phyloP scores from a whole-genome alignment of 805 yeast species.

The Wickerhamia fluorescens region DNA sequence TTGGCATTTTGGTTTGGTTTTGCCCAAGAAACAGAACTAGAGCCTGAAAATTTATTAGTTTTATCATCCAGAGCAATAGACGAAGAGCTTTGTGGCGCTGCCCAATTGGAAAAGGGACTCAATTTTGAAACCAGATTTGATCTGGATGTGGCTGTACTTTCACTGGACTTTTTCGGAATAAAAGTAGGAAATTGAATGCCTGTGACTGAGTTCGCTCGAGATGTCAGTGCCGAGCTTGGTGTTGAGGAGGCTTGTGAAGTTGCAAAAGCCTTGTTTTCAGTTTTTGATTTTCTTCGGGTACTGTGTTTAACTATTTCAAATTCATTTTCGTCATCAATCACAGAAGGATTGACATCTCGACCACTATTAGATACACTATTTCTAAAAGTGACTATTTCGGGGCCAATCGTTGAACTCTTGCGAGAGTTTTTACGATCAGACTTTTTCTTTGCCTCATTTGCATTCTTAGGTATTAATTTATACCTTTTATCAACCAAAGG shows the following conservation, averaged over 20 bases:
- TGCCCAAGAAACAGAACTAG: constrained; percentile 5
- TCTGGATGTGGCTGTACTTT: not conserved
- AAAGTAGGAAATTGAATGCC: constrained; percentile 3
- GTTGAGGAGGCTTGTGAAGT: constrained; percentile 3
- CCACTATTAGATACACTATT: constrained; percentile 12
- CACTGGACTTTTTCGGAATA: not conserved
- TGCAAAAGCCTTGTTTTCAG: constrained; percentile 2
- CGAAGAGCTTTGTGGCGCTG: constrained; percentile 10
- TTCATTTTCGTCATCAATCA: constrained; percentile 13
- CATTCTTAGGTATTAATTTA: constrained; percentile 5
- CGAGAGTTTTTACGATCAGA: constrained; percentile 8
- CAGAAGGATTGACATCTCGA: constrained; percentile 9
- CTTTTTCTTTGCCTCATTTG: constrained; percentile 1
- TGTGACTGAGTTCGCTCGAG: constrained; percentile 1
- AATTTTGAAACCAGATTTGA: too few relatives aligned
- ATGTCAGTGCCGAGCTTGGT: not conserved
- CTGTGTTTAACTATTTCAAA: constrained; percentile 21
- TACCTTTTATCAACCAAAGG: constrained; percentile 29
- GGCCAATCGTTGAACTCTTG: constrained; percentile 16
- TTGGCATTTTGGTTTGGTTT: too few relatives aligned
- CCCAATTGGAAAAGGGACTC: constrained; percentile 24
- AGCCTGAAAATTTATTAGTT: not conserved
- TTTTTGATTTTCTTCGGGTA: constrained; percentile 12
- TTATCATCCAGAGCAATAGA: constrained; percentile 8
- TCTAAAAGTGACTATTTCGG: constrained; percentile 18